Base-by-base conservation (phyloP, 306 rosid genomes). In the Castanea mollissima region DNA sequence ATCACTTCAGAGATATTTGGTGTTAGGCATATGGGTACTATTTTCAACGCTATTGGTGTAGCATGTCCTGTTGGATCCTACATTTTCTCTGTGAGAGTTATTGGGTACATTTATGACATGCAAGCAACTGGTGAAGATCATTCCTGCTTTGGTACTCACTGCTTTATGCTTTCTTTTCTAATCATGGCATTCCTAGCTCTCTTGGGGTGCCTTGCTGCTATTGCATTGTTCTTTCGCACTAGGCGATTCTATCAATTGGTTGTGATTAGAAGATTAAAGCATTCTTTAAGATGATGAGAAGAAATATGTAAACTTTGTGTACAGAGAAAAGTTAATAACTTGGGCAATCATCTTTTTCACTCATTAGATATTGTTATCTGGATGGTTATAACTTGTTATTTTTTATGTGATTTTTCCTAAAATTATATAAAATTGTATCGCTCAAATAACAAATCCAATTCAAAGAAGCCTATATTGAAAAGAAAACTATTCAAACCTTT, bases 1-100 rank as follows among this genome's bases (percentile, higher is more conserved):
- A 88, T 95, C 78, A 89, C 93, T 60, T 89, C 93, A 14, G 99
- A 95, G 76, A 86, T 95, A 57, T 95, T 95, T 85, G 99, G 99
- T n/a, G 84, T 95, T 6, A 81, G 76, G 84, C 97, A 95, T 67
- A 87, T 95, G 96, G 98, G 98, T 16, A 93, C 99, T 46, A 95
- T 93, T 80, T 93, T 90, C 91, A 93, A 95, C 81, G 64, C 98
- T 44, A 89, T 95, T 65, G 88, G 96, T 78, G 86, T 90, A 64
- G 92, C 99, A 19, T 89, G 96, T 60, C 99, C 97, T 1, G 68
- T 93, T 78, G 99, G 99, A 23, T 93, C 99, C 54, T 95, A 93
- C 68, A 80, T 95, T n/a, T 88, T 95, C 20, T 93, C 98, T 7
- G 98, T 95, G 21, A 79, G 84, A 83, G 86, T 95, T 49, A 11